Percentiles rank a stretch among this genome's conserved stretches.
These are phyloP conservation scores for Sphagnum magellanicum DNA, from an alignment of 228 moss, liverwort and hornwort genomes.

Conservation along the genomic window DNA sequence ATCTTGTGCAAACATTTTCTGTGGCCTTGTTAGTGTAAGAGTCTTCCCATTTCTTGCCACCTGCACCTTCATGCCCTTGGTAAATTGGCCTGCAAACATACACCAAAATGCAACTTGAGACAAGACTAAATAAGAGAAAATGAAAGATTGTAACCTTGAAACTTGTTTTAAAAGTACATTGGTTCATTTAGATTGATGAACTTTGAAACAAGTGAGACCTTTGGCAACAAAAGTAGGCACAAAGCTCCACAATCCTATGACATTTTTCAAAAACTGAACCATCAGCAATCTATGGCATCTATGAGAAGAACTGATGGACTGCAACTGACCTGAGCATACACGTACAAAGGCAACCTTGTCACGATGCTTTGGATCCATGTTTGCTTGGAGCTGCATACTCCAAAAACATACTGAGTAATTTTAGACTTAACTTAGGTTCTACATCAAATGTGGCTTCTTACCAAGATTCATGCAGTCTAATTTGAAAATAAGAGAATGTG, in stretches of 20 bases:
- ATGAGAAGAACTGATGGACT: no score
- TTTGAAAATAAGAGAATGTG: neutral
- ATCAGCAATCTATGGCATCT: no score
- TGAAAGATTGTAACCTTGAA: no score
- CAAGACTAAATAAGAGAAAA: no score
- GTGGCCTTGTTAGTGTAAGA: constrained; percentile 82
- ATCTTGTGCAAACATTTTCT: constrained; percentile 98
- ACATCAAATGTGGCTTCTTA: neutral
- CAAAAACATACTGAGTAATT: neutral
- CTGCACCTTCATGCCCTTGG: constrained; percentile 94
- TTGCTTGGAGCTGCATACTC: constrained; percentile 77
- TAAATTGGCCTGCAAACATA: constrained; percentile 59
- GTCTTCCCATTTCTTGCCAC: constrained; percentile 88
- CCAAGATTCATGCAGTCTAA: neutral
- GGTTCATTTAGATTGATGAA: no score
- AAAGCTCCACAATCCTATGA: no score
- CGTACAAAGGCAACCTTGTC: constrained; percentile 97
- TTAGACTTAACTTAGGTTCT: neutral
- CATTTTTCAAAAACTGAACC: no score
- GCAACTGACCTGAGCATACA: constrained; percentile 78
- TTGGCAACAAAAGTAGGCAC: no score
- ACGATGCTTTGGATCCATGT: constrained; percentile 99
- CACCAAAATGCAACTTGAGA: no score
- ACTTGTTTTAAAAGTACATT: no score
- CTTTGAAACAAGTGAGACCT: no score